A percentile compares a stretch with the other conserved stretches of the same genome.
Evolutionary conservation across 1,284 basidiomycete species (phyloP).

Genomic region (Pulveroboletus sp.): DNA sequence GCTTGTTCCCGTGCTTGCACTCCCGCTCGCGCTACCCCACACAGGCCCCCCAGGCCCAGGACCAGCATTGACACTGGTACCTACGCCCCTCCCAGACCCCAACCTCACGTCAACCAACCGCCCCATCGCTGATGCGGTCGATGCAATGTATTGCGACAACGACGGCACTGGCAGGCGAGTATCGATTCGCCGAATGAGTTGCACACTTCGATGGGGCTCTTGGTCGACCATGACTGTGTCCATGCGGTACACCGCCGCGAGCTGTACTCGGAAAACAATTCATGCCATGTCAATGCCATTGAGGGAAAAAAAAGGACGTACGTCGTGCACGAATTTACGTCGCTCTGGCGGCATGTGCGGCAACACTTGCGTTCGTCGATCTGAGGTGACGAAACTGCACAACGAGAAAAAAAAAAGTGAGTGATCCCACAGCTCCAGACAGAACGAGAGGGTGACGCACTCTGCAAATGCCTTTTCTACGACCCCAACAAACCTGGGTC

Average conservation of each 20-base stretch:
- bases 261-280: slow-evolving; percentile 36
- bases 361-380: slow-evolving; percentile 71
- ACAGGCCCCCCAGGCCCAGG: background rate
- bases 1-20: background rate
- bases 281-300: background rate
- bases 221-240: slow-evolving; percentile 83
- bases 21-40: slow-evolving; percentile 1
- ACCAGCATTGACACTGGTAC: background rate
- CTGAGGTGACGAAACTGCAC: slow-evolving; percentile 64
- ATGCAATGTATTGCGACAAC: slow-evolving; percentile 50
- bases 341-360: slow-evolving; percentile 80
- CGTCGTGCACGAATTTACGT: slow-evolving; percentile 77
- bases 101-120: slow-evolving; percentile 57
- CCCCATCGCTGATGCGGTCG: slow-evolving; percentile 41
- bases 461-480: slow-evolving; percentile 82
- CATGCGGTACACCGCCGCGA: slow-evolving; percentile 79
- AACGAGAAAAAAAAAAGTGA: background rate
- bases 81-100: slow-evolving; percentile 5
- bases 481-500: slow-evolving; percentile 61
- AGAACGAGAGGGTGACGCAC: slow-evolving; percentile 44
- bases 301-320: slow-evolving; percentile 38
- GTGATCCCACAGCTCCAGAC: background rate
- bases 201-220: slow-evolving; percentile 79
- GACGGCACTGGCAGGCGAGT: slow-evolving; percentile 73
- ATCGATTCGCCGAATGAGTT: slow-evolving; percentile 79